Conservation (phyloP, 2,329 filamentous ascomycete genomes). For the Trichoderma harzianum region DNA sequence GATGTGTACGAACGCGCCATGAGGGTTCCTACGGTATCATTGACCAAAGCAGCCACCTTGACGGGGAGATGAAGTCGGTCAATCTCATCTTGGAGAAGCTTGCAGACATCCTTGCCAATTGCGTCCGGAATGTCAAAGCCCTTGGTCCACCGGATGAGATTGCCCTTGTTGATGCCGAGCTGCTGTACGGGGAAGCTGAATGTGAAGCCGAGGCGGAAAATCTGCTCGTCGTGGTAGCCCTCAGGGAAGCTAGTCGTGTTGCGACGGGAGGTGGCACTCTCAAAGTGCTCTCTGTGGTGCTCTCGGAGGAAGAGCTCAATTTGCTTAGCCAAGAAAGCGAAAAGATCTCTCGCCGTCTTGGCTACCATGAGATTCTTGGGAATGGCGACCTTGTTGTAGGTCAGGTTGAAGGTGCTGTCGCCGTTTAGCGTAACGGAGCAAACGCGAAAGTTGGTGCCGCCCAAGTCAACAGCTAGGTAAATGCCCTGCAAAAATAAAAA, state of each 20-base stretch:
- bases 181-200: conserved; percentile 98
- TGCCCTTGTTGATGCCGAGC: conserved; percentile 90
- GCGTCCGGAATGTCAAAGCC: conserved; percentile 97
- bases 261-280: conserved; percentile 63
- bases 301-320: conserved; percentile 83
- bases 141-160: conserved; percentile 95
- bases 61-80: conserved; percentile 84
- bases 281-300: conserved; percentile 86
- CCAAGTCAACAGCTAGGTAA: conserved; percentile 95
- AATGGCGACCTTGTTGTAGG: conserved; percentile 87
- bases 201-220: conserved; percentile 96
- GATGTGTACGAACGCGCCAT: conserved; percentile 97
- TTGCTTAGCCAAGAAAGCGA: conserved; percentile 88
- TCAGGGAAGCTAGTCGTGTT: conserved; percentile 56
- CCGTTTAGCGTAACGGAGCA: conserved; percentile 93
- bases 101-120: conserved; percentile 90
- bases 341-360: conserved; percentile 80
- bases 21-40: conserved; percentile 94
- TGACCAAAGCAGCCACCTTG: conserved; percentile 91
- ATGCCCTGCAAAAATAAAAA: conserved; percentile 60
- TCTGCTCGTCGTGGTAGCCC: conserved; percentile 65
- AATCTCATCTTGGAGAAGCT: conserved; percentile 82
- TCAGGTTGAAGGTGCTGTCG: conserved; percentile 91
- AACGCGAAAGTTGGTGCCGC: conserved; percentile 96
- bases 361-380: conserved; percentile 88